phyloP scores from a whole-genome alignment of 2,329 filamentous ascomycete species.

The Conoideocrella luteorostrata region DNA sequence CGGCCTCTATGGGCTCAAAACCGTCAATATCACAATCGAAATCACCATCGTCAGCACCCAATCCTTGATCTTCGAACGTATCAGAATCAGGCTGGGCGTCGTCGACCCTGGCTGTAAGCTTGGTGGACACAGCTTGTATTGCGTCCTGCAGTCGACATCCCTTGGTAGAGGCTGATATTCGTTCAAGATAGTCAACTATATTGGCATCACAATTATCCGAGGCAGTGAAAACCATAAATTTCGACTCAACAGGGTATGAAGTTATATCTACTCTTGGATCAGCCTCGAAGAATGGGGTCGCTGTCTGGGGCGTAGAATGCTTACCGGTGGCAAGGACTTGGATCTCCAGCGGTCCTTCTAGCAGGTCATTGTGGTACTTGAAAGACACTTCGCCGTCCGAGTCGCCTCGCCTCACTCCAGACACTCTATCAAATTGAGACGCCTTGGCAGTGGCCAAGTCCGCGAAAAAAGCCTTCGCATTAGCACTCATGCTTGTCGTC shows the following conservation, averaged over 20 bases:
- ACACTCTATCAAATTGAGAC: slow-evolving; percentile 42
- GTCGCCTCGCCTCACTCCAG: slow-evolving; percentile 51
- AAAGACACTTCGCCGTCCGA: slow-evolving; percentile 70
- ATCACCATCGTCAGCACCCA: not conserved
- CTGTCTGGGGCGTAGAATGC: slow-evolving; percentile 9
- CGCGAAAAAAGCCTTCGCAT: slow-evolving; percentile 41
- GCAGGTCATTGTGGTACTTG: slow-evolving; percentile 32
- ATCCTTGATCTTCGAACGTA: not conserved
- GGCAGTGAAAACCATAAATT: slow-evolving; percentile 38
- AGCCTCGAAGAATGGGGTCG: not conserved
- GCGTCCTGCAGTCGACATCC: slow-evolving; percentile 6
- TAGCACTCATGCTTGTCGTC: not conserved
- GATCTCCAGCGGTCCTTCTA: slow-evolving; percentile 26
- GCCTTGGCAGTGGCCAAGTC: slow-evolving; percentile 40
- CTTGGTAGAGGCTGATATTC: slow-evolving; percentile 23
- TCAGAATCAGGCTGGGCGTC: not conserved
- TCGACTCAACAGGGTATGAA: slow-evolving; percentile 30
- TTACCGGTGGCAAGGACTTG: slow-evolving; percentile 31
- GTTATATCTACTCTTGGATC: slow-evolving; percentile 20
- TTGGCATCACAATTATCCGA: slow-evolving; percentile 21
- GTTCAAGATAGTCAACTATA: slow-evolving; percentile 39
- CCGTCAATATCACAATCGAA: not conserved
- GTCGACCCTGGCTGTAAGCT: not conserved
- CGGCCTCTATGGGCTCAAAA: not conserved
- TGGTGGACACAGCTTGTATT: slow-evolving; percentile 5